phyloP scores from a whole-genome alignment of 202 grass and related monocot genomes.

The Brachypodium distachyon region DNA sequence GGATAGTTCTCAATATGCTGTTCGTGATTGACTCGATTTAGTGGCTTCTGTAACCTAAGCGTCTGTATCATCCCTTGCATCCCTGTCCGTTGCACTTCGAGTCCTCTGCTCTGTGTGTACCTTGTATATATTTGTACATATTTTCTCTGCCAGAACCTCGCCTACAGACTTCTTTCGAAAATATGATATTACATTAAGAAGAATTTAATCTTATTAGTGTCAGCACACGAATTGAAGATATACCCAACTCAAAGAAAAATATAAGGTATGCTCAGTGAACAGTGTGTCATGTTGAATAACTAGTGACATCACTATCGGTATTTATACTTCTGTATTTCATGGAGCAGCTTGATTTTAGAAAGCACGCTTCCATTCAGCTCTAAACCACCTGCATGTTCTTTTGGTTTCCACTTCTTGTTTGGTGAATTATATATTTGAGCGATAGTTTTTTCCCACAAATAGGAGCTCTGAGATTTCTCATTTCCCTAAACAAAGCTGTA shows the following conservation, averaged over 20 bases:
- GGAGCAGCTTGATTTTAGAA: neutral
- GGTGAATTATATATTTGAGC: neutral
- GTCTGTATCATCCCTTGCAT: too few relatives aligned
- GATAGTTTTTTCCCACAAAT: too few relatives aligned
- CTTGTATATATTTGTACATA: too few relatives aligned
- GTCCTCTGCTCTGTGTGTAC: too few relatives aligned
- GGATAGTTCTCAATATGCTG: too few relatives aligned
- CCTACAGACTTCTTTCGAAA: too few relatives aligned
- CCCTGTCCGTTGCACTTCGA: too few relatives aligned
- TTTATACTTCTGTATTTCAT: neutral
- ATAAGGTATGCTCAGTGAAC: neutral
- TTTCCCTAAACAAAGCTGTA: neutral
- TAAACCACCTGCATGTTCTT: neutral
- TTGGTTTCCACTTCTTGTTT: neutral
- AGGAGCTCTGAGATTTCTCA: too few relatives aligned
- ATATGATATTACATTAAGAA: neutral
- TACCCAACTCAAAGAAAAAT: neutral
- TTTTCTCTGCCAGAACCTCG: too few relatives aligned
- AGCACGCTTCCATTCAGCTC: neutral
- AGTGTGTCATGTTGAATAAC: neutral
- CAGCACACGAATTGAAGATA: neutral
- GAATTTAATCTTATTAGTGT: neutral
- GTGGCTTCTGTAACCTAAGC: too few relatives aligned
- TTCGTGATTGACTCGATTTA: too few relatives aligned
- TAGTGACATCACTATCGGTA: neutral